Percentiles rank a stretch among this genome's conserved stretches.
Conservation (phyloP, 2,329 filamentous ascomycete species). For the Pseudogymnoascus sp. region DNA sequence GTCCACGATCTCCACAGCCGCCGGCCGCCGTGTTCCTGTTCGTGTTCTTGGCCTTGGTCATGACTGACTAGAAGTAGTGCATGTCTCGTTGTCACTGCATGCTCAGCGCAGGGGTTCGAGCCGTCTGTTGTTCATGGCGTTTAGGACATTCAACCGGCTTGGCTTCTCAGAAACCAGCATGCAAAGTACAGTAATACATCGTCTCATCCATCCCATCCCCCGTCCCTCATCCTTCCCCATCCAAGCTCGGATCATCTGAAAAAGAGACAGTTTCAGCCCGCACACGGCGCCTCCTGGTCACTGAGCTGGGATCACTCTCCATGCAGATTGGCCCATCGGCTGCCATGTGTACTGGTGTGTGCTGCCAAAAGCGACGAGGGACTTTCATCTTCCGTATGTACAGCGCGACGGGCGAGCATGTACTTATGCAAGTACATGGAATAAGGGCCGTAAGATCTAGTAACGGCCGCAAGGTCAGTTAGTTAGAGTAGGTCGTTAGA, state of each 20-base stretch:
- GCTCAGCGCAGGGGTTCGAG: neutral
- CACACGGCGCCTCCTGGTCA: neutral
- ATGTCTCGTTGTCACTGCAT: conserved; percentile 3
- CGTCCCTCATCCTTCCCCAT: neutral
- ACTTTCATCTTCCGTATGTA: neutral
- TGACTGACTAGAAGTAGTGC: neutral
- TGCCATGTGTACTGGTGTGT: neutral
- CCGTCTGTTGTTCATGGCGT: neutral
- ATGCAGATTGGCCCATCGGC: neutral
- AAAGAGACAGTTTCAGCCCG: neutral
- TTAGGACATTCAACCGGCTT: conserved; percentile 1
- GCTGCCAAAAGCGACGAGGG: neutral
- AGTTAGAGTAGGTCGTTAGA: neutral
- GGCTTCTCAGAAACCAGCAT: neutral
- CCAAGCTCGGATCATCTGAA: neutral
- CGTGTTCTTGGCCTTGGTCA: neutral
- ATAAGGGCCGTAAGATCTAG: neutral
- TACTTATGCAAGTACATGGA: neutral
- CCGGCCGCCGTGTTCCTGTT: neutral
- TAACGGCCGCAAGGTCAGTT: neutral
- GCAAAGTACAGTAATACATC: neutral
- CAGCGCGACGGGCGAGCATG: neutral
- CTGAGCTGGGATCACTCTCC: neutral
- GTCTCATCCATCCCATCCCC: neutral
- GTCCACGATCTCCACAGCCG: neutral